Evolutionary conservation across 495 filamentous ascomycete genomes (phyloP).

Genomic region (Penicillium lagena): DNA sequence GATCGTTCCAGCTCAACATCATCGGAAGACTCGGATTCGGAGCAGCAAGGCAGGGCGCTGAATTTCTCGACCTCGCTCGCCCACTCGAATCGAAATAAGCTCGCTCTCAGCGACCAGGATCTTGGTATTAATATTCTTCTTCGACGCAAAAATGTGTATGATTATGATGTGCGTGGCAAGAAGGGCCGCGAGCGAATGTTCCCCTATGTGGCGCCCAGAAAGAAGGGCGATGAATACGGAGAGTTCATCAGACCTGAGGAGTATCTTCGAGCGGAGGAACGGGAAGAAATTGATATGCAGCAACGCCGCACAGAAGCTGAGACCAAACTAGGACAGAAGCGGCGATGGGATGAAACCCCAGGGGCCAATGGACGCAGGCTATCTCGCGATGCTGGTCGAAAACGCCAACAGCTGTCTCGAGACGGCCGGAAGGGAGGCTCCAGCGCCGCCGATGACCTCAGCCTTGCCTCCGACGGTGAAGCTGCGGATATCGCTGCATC

Average conservation of each 20-base stretch:
- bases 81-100: conserved; percentile 73
- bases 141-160: conserved; percentile 79
- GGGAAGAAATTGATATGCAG: conserved; percentile 68
- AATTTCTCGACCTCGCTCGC: conserved; percentile 79
- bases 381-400: conserved; percentile 28
- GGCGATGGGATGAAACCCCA: conserved; percentile 76
- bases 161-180: conserved; percentile 89
- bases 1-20: conserved; percentile 77
- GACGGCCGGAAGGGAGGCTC: conserved; percentile 40
- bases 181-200: conserved; percentile 93
- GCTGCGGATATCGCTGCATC: conserved; percentile 40
- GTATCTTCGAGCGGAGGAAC: conserved; percentile 87
- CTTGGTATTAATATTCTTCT: conserved; percentile 86
- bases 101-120: conserved; percentile 76
- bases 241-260: conserved; percentile 91
- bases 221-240: conserved; percentile 83
- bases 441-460: conserved; percentile 34
- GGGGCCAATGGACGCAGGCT: conserved; percentile 32
- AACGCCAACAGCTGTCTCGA: conserved; percentile 35
- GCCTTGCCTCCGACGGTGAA: conserved; percentile 33
- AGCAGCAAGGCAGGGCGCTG: conserved; percentile 86
- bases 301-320: conserved; percentile 45
- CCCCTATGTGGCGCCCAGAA: conserved; percentile 72
- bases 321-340: conserved; percentile 80
- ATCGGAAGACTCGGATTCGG: conserved; percentile 81